phyloP scores from a whole-genome alignment of 1,284 basidiomycete species.

The Polyporus tsugae region DNA sequence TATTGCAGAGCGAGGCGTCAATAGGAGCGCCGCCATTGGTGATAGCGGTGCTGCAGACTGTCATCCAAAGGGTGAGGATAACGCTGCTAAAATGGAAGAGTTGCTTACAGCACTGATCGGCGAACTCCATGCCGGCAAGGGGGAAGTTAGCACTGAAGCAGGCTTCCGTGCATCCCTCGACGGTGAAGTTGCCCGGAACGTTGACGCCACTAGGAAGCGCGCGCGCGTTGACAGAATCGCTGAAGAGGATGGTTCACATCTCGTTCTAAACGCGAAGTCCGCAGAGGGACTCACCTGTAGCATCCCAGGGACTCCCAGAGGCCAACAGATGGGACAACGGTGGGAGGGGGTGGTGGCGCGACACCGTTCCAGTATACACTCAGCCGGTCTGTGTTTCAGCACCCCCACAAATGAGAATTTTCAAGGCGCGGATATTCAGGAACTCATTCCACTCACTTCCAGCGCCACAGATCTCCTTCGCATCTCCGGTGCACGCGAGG shows the following conservation, averaged over 20 bases:
- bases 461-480: slow-evolving; percentile 67
- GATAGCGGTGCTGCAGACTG: slow-evolving; percentile 64
- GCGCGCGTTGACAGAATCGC: slow-evolving; percentile 58
- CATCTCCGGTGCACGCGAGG: slow-evolving; percentile 67
- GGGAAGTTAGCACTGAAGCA: slow-evolving; percentile 69
- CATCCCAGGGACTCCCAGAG: slow-evolving; percentile 73
- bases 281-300: slow-evolving; percentile 56
- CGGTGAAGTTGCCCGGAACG: slow-evolving; percentile 57
- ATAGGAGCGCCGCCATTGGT: slow-evolving; percentile 54
- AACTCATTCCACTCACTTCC: slow-evolving; percentile 32
- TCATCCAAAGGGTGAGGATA: slow-evolving; percentile 10
- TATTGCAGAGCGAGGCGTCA: slow-evolving; percentile 60
- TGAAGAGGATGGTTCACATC: slow-evolving; percentile 32
- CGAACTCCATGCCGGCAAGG: slow-evolving; percentile 61
- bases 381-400: slow-evolving; percentile 49
- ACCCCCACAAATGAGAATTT: slow-evolving; percentile 7
- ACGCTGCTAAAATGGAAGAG: not conserved
- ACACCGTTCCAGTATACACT: slow-evolving; percentile 71
- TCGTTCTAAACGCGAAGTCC: not conserved
- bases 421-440: slow-evolving; percentile 15
- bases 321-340: slow-evolving; percentile 58
- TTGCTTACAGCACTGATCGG: slow-evolving; percentile 57
- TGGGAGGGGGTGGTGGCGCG: slow-evolving; percentile 59
- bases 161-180: slow-evolving; percentile 65
- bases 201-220: slow-evolving; percentile 53